Percentiles rank a stretch among this genome's conserved stretches.
These are phyloP conservation scores for Cutaneotrichosporon curvatum DNA, from an alignment of 1,284 basidiomycete genomes.

Conservation along the genomic window DNA sequence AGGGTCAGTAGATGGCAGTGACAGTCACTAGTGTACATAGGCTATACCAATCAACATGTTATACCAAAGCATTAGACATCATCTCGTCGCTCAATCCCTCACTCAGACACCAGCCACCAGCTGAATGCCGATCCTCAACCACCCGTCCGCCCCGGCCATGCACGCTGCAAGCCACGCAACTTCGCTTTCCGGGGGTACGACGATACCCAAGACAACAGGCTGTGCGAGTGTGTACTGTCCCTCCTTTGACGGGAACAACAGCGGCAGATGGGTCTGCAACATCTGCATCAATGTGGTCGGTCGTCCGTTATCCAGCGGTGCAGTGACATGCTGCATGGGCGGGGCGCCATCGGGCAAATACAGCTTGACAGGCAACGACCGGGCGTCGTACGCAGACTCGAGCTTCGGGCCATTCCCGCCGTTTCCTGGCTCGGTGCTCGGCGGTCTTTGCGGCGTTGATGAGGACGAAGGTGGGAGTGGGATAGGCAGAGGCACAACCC, in stretches of 20 bases:
- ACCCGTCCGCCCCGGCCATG: constrained; percentile 85
- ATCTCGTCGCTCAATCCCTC: too few relatives aligned
- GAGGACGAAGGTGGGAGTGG: constrained; percentile 52
- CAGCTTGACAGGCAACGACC: constrained; percentile 78
- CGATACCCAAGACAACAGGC: constrained; percentile 79
- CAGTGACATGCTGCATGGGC: constrained; percentile 78
- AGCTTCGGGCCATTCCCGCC: constrained; percentile 15
- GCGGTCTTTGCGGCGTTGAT: constrained; percentile 43
- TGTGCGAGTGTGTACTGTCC: constrained; percentile 42
- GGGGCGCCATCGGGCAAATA: constrained; percentile 82
- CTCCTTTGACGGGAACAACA: constrained; percentile 45
- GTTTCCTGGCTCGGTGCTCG: constrained; percentile 21
- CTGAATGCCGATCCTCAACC: constrained; percentile 79
- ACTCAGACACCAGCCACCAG: constrained; percentile 39
- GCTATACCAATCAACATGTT: too few relatives aligned
- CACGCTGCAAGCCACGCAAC: constrained; percentile 88
- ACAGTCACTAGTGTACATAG: too few relatives aligned
- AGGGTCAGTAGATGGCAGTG: neutral
- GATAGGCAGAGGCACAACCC: constrained; percentile 56
- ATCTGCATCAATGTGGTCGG: constrained; percentile 47
- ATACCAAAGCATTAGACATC: too few relatives aligned
- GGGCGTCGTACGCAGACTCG: constrained; percentile 64
- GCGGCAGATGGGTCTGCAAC: constrained; percentile 46
- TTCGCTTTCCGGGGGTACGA: constrained; percentile 75
- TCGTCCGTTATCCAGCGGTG: constrained; percentile 54